Base-by-base conservation (phyloP, 2,329 filamentous ascomycete species). In the Phialophora tarda region DNA sequence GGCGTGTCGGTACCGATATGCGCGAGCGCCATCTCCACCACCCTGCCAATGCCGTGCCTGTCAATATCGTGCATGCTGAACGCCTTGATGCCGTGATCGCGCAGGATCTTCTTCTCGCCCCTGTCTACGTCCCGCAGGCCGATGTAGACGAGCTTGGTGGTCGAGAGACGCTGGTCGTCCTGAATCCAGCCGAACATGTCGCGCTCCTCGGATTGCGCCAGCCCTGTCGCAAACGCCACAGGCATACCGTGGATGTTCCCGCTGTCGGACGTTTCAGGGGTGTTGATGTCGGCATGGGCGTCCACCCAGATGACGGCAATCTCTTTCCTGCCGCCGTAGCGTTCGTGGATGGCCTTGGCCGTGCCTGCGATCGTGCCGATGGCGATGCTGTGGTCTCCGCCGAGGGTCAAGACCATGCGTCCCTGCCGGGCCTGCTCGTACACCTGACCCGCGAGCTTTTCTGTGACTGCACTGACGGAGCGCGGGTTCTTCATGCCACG, bases 1-100 rank as follows among this genome's bases (percentile, higher is more conserved):
- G 95, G 95, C 0, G 93, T 97, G 77, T 98, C 95, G 75, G 84
- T 87, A 73, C 95, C 95, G 72, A 98, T 96, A 82, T 97, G 93
- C 34, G 90, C 94, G 61, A 99, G 85, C n/a, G 94, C 94, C 94
- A 97, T 96, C 75, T 98, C 95, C 82, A 99, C 93, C 71, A 99
- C 92, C 71, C 90, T 90, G 63, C 95, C 95, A 74, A 99, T 99
- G 55, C 95, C 95, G 76, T 98, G 85, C 62, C 92, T 93, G 70
- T 99, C 95, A 78, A 99, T 91, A 77, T 99, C 95, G 77, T 97
- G 95, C 95, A 99, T 99, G 81, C 90, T 94, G 76, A 98, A 99
- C 3, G 94, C 94, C 83, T 92, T 94, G 83, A 99, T 95, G 50
- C 90, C 89, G 75, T 98, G 84, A 71, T 98, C 92, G 65, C 89